Conservation (phyloP, 1,139 yeast species). For the Waltiozyma sp. region DNA sequence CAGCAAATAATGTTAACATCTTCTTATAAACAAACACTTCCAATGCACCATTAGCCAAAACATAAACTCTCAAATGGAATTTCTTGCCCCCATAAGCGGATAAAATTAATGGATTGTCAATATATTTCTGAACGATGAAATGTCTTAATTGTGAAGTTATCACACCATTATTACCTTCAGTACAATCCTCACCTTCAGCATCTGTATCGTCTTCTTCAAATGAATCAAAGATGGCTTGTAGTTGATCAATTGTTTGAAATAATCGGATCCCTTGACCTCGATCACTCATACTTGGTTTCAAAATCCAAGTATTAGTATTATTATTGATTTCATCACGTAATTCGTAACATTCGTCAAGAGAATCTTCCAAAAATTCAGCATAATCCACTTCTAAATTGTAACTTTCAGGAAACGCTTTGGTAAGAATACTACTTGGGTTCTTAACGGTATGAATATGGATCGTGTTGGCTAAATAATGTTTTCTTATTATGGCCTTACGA, state of each 20-base stretch:
- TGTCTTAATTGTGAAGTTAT: constrained; percentile 83
- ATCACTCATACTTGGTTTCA: constrained; percentile 95
- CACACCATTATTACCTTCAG: constrained; percentile 41
- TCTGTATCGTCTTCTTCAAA: constrained; percentile 61
- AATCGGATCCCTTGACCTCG: constrained; percentile 91
- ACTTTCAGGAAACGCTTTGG: constrained; percentile 57
- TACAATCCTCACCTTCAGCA: constrained; percentile 41
- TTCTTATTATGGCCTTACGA: constrained; percentile 79
- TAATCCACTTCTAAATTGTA: constrained; percentile 84
- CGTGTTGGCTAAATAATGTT: constrained; percentile 78
- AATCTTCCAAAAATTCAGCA: constrained; percentile 90
- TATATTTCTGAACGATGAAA: constrained; percentile 78
- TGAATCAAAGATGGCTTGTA: constrained; percentile 73
- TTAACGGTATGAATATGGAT: constrained; percentile 64
- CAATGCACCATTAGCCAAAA: constrained; percentile 65
- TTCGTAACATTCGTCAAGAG: constrained; percentile 86
- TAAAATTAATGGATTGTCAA: constrained; percentile 55
- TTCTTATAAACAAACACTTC: constrained; percentile 68
- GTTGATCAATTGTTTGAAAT: constrained; percentile 65
- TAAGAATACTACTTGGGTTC: constrained; percentile 55
- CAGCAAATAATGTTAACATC: constrained; percentile 75
- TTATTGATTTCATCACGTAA: constrained; percentile 63
- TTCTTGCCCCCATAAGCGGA: constrained; percentile 53
- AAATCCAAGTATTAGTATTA: constrained; percentile 66
- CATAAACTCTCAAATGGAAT: constrained; percentile 82